phyloP scores from a whole-genome alignment of 1,139 yeast genomes.

The Blastobotrys apis region DNA sequence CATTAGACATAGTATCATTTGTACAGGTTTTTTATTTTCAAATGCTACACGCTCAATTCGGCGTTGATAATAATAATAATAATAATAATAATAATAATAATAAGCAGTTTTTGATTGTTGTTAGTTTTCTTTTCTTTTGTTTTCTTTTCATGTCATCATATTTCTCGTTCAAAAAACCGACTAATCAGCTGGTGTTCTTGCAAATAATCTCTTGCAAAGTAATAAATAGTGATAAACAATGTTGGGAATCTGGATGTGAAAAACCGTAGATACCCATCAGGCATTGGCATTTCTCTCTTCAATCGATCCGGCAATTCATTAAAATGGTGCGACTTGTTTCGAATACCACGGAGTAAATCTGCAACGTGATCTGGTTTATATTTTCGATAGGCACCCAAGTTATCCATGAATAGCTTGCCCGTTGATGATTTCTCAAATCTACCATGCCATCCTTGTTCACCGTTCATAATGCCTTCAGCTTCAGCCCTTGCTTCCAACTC shows the following conservation, averaged over 20 bases:
- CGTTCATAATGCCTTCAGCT: slow-evolving; percentile 34
- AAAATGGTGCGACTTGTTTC: slow-evolving; percentile 91
- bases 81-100: no score
- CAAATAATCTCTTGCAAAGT: slow-evolving; percentile 55
- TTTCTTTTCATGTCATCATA: no score
- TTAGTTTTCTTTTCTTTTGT: no score
- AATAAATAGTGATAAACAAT: slow-evolving; percentile 70
- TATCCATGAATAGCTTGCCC: slow-evolving; percentile 66
- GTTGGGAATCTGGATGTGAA: slow-evolving; percentile 73
- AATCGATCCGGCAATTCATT: slow-evolving; percentile 76
- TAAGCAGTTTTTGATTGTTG: no score
- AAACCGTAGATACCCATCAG: slow-evolving; percentile 76
- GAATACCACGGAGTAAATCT: slow-evolving; percentile 81
- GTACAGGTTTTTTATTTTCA: no score
- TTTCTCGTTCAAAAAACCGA: no score
- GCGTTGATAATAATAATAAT: no score
- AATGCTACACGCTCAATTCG: no score
- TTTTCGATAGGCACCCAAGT: slow-evolving; percentile 85
- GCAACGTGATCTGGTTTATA: slow-evolving; percentile 72
- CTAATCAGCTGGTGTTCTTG: slow-evolving; percentile 30
- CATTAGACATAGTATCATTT: no score
- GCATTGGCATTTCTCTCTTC: slow-evolving; percentile 61
- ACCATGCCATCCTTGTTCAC: slow-evolving; percentile 67
- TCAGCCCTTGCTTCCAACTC: slow-evolving; percentile 55
- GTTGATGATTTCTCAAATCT: slow-evolving; percentile 60